Evolutionary conservation across 345 rosid genomes (phyloP), one percentile per base, ranked within the genome.

Genomic region (Murraya paniculata): DNA sequence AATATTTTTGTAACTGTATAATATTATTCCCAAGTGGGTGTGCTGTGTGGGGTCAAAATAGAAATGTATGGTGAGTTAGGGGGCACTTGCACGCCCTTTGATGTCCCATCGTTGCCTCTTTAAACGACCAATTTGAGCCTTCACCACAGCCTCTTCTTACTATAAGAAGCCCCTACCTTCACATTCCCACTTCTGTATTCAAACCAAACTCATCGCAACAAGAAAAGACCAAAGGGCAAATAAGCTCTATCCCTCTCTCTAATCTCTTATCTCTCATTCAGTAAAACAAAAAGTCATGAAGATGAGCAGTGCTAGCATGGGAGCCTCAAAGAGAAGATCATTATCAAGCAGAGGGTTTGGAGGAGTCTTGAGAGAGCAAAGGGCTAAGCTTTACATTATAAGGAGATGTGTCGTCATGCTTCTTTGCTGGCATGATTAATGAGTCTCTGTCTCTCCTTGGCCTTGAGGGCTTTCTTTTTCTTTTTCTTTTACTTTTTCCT

Each of bases 361-460:
- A 56, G 87, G 91, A 65, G 91, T 82, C 68, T 89, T 92, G 7
- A 83, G 89, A 84, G 97, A 94, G 79, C 98, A 91, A 81, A 92
- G 88, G 85, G 97, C 97, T 22, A 85, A 84, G 81, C 91, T 93
- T 73, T 94, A 94, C 77, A 93, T 94, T 28, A 93, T 94, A 28
- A 82, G 94, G 78, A 90, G 97, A 78, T 93, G 98, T 73, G 94
- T 94, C 0, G 92, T 93, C 79, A 94, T 92, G 97, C 90, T 92
- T 56, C 88, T 92, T 73, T 92, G 92, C 62, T 90, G 97, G 97
- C 91, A 92, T 83, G 98, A 92, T 60, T 92, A 71, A 83, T 45
- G 50, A 45, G 18, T 45, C 50, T 13, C 5, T 45, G 50, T 45
- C 50, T 45, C 50, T 45, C 50, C 13, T 45, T 1, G 8, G 21